Evolutionary conservation across 1,139 yeast genomes (phyloP), one percentile per base, ranked within the genome.

Genomic region (Blastobotrys raffinosifermentans): DNA sequence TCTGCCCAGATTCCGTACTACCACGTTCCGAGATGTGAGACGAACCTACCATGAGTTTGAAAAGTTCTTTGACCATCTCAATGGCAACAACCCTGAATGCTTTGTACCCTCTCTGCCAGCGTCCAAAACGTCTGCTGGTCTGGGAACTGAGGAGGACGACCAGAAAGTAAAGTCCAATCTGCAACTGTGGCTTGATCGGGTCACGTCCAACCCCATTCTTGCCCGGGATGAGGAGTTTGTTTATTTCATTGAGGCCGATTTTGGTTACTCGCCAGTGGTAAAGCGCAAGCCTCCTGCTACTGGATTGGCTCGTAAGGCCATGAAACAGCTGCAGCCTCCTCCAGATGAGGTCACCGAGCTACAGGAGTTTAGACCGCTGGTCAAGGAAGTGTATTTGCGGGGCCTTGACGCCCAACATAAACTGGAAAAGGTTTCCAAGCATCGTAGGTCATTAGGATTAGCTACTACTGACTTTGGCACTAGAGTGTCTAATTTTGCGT

Each of bases 271-370:
- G 9, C 72, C 72, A 3, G 61, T 65, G 26, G 60, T 63, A 34
- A 66, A 64, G 44, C 48, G 59, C 21, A 55, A 57, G 69, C 83
- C 65, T 68, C 96, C 66, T 11, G 77, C 79, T 0, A 78, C 94
- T 19, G 98, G 97, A 0, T 59, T 91, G 29, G 76, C 80, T 45
- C 73, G 98, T 35, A 84, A 83, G 57, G 89, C 97, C 2, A 70
- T 91, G 54, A 91, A 91, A 57, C 98, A 91, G 57, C 72, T 89
- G 39, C 81, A 85, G 19, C 85, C 93, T 1, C 98, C 98, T 0
- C 84, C 80, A 51, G 98, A 93, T 60, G 93, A 86, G 33, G 80
- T 77, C 35, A 70, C 72, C 27, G 93, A 81, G 43, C 70, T 91
- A 43, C 91, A 93, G 1, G 81, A 75, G 36, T 85, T 89, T 58